Base-by-base conservation (phyloP, 768 basidiomycete genomes). In the Coprinopsis strossmayeri region DNA sequence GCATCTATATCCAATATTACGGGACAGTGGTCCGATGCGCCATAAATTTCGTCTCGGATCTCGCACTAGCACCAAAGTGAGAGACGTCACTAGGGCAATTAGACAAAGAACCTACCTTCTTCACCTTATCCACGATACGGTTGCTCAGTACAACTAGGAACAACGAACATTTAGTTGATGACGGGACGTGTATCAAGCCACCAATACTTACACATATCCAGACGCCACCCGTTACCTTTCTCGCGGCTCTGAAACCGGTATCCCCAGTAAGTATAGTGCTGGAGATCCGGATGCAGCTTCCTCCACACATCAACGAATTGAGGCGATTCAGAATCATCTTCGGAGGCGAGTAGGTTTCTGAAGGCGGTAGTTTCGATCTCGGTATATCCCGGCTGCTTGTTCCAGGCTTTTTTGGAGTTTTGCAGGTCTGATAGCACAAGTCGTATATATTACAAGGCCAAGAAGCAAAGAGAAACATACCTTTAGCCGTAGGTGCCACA, bases 21-120 rank as follows among this genome's bases (percentile, higher is more conserved):
- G 3, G 91, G 91, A 53, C 86, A 78, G 61, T 92, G 90, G 58
- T 92, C 91, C 24, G 87, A 91, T 27, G 88, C 90, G 11, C 91
- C 90, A 46, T 87, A 92, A 44, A 91, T 86, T 57, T 89, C 87
- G 53, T 76, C 77, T 34, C 91, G 73, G 49, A 93, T 92, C 64
- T 91, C 91, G 60, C 91, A 93, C 78, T 77, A 32, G 38, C 49
- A 57, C 41, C 23, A 49, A 17, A 3, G 24, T 26, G 5, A 32
- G 28, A 17, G 21, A 5, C 13, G 28, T 21, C 12, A 23, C 9
- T 5, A 24, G 18, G 15, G 11, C 23, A 21, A 43, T 7, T 27
- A 17, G 21, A 44, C 35, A 9, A 34, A 45, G 15, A 17, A 52
- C 67, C 27, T 35, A 76, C 76, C 66, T 78, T 74, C 68, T 83